Base-by-base conservation (phyloP, 163 green algal species). In the Coccomyxa subellipsoidea region DNA sequence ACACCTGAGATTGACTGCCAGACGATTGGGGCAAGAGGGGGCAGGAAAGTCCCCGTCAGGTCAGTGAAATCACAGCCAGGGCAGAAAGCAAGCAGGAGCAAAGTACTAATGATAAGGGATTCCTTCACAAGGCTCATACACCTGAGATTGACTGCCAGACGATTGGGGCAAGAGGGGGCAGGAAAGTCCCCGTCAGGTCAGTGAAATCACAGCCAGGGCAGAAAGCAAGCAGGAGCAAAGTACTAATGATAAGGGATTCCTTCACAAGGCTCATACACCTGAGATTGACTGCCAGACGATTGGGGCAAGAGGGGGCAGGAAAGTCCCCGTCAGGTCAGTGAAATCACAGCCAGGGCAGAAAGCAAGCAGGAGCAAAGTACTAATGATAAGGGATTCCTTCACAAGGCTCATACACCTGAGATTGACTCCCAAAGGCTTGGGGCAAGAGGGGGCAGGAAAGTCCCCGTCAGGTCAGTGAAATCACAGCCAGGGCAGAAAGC, bases 401-500 rank as follows among this genome's bases (percentile, higher is more conserved):
- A 75, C 32, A 75, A 75, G 71, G 73, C 73, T 79, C 73, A 66
- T 18, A 36, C 66, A 27, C 73, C 73, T 32, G 36, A 1, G 0
- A 37, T 38, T 9, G 21, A 35, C 36, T 9, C 36, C 66, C 35
- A 59, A 36, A n/a, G n/a, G n/a, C n/a, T n/a, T n/a, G 37, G 10
- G 25, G 9, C 0, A n/a, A 54, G 66, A 32, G 29, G 37, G 18
- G 36, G 73, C 73, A 79, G 73, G 73, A 79, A 66, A 7, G 10
- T 18, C 23, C 73, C 23, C 27, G 0, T 4, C 18, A 59, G 73
- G 73, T 79, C 37, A 27, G 23, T 79, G 73, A 10, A 18, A 77
- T 81, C 69, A 83, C 66, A 66, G 32, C 77, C 39, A 47, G 76
- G n/a, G n/a, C n/a, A n/a, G n/a, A n/a, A n/a, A n/a, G n/a, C n/a